A percentile compares a stretch with the other conserved stretches of the same genome.
Conservation (phyloP, 805 yeast genomes). For the Nakazawaea populi region DNA sequence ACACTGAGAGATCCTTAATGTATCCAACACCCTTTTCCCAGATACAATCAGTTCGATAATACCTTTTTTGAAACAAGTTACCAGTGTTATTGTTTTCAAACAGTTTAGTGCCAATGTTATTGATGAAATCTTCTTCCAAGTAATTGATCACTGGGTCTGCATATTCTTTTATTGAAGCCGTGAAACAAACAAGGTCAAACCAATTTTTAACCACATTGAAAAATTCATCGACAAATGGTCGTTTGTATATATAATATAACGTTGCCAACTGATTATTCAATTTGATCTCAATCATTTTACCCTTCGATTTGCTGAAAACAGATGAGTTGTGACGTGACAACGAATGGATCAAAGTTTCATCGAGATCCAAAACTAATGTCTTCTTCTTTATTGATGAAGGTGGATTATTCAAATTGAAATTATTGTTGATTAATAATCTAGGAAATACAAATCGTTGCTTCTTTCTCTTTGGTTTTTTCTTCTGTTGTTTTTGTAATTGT, state of each 20-base stretch:
- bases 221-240: constrained; percentile 89
- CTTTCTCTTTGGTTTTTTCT: constrained; percentile 5
- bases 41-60: constrained; percentile 77
- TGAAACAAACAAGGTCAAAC: constrained; percentile 87
- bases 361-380: constrained; percentile 81
- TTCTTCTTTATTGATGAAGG: constrained; percentile 33
- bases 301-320: constrained; percentile 35
- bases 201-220: constrained; percentile 72
- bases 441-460: constrained; percentile 25
- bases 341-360: constrained; percentile 93
- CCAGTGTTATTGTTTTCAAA: constrained; percentile 15
- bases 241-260: constrained; percentile 81
- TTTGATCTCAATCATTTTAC: constrained; percentile 79
- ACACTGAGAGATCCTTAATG: constrained; percentile 59
- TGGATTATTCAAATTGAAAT: constrained; percentile 24
- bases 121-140: constrained; percentile 58
- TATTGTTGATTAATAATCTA: constrained; percentile 23
- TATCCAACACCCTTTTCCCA: constrained; percentile 78
- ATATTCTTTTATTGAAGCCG: constrained; percentile 91
- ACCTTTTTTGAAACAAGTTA: constrained; percentile 45
- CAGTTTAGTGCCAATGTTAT: constrained; percentile 15
- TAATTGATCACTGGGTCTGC: constrained; percentile 97
- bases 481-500: background rate
- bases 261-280: constrained; percentile 65
- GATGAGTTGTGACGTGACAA: constrained; percentile 56